Evolutionary conservation across 352 stramenopile genomes (phyloP).

Genomic region (Globisporangium nagaii): DNA sequence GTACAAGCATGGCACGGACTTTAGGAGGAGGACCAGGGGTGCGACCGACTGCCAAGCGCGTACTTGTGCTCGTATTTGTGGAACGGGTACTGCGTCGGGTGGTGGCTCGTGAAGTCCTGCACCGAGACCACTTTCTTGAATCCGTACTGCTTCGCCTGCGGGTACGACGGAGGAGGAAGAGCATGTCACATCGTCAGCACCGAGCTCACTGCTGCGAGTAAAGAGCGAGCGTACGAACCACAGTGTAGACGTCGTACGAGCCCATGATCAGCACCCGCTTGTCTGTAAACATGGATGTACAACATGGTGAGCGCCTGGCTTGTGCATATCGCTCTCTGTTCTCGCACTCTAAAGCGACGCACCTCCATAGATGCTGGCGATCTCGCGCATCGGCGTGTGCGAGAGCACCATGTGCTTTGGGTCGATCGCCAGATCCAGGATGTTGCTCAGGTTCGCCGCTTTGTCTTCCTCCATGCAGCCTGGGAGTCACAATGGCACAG

Average conservation of each 20-base stretch:
- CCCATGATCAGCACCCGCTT: slow-evolving; percentile 85
- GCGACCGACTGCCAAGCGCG: no score
- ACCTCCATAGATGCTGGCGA: slow-evolving; percentile 59
- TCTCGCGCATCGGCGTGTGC: slow-evolving; percentile 86
- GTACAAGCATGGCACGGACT: no score
- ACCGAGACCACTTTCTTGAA: slow-evolving; percentile 82
- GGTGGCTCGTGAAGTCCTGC: slow-evolving; percentile 57
- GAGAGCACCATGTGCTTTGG: slow-evolving; percentile 78
- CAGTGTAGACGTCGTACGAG: slow-evolving; percentile 73
- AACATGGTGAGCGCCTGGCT: no score
- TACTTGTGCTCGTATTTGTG: slow-evolving; percentile 61
- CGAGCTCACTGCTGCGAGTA: neutral
- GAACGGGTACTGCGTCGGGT: slow-evolving; percentile 83
- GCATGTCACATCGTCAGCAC: no score
- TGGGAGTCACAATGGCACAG: slow-evolving; percentile 4
- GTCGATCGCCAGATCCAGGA: slow-evolving; percentile 61
- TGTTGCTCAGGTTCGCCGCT: slow-evolving; percentile 60
- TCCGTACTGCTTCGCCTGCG: slow-evolving; percentile 57
- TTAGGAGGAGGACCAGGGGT: no score
- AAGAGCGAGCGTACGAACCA: slow-evolving; percentile 27
- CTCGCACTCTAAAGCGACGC: neutral
- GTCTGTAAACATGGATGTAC: slow-evolving; percentile 24
- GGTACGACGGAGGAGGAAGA: no score
- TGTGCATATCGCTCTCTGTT: no score
- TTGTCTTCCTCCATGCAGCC: slow-evolving; percentile 84